A percentile compares a stretch with the other conserved stretches of the same genome.
phyloP scores from a whole-genome alignment of 148 eudicot genomes.

The Cornus kousa region DNA sequence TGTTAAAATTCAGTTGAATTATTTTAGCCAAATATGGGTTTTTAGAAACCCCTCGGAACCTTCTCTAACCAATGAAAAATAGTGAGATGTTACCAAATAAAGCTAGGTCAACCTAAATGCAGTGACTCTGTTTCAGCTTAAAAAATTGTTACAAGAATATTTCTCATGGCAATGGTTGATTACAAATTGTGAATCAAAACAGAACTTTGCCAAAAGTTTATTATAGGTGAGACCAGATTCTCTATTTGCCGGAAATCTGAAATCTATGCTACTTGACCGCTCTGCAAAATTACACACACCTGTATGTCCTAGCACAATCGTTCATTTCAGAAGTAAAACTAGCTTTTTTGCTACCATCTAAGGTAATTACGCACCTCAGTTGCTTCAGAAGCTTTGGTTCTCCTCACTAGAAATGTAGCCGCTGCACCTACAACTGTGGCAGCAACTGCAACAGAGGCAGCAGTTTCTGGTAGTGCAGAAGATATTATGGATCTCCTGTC shows the following conservation, averaged over 20 bases:
- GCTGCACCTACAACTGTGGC: slow-evolving; percentile 86
- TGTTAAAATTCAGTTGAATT: slow-evolving; percentile 1
- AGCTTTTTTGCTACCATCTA: background rate
- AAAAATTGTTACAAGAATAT: background rate
- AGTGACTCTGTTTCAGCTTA: background rate
- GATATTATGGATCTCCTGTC: slow-evolving; percentile 27
- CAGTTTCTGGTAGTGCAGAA: slow-evolving; percentile 70
- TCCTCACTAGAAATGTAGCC: slow-evolving; percentile 62
- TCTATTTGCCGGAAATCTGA: background rate
- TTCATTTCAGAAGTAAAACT: background rate
- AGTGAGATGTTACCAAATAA: background rate
- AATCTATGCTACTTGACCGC: background rate
- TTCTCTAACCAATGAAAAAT: background rate
- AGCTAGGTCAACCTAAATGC: background rate
- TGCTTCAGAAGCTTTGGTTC: slow-evolving; percentile 57
- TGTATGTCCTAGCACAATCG: background rate
- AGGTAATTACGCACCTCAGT: slow-evolving; percentile 42
- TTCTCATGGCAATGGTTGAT: background rate
- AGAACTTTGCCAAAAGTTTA: background rate
- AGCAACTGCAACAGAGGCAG: slow-evolving; percentile 75
- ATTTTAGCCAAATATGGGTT: too few relatives aligned
- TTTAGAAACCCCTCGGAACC: background rate
- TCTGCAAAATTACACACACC: background rate
- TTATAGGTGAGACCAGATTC: background rate
- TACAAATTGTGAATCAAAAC: background rate